Conservation (phyloP, 768 basidiomycete species). For the Holtermannia corniformis region DNA sequence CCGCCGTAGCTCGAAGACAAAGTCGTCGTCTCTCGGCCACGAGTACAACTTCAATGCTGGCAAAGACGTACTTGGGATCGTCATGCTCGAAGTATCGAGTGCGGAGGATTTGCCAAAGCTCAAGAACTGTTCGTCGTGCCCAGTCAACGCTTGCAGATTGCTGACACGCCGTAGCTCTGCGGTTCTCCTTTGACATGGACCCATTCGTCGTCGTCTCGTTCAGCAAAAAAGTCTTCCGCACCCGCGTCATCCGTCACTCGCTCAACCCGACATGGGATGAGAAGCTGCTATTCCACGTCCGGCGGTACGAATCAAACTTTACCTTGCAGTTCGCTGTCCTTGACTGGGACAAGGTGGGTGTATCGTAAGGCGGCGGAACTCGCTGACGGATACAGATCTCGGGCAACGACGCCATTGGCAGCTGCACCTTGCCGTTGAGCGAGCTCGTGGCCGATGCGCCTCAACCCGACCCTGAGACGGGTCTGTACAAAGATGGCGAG, state of each 20-base stretch:
- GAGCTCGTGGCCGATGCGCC: slow-evolving; percentile 61
- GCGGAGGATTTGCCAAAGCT: slow-evolving; percentile 76
- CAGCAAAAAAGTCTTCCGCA: slow-evolving; percentile 93
- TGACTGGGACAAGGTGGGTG: slow-evolving; percentile 81
- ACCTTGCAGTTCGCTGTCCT: slow-evolving; percentile 71
- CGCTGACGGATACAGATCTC: slow-evolving; percentile 23
- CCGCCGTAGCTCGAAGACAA: neutral
- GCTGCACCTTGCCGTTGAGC: slow-evolving; percentile 59
- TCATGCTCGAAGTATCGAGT: slow-evolving; percentile 80
- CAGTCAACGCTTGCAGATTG: neutral
- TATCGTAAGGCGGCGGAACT: neutral
- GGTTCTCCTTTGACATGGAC: slow-evolving; percentile 67
- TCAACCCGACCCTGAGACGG: slow-evolving; percentile 50
- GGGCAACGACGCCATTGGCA: slow-evolving; percentile 77
- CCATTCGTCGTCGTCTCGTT: slow-evolving; percentile 94
- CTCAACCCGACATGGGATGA: slow-evolving; percentile 88
- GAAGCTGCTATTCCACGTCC: slow-evolving; percentile 89
- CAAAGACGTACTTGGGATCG: slow-evolving; percentile 85
- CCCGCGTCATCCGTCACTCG: slow-evolving; percentile 43
- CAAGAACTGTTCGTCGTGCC: slow-evolving; percentile 64
- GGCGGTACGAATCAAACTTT: slow-evolving; percentile 71
- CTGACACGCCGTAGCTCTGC: slow-evolving; percentile 25
- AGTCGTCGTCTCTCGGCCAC: neutral
- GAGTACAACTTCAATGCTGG: slow-evolving; percentile 50
- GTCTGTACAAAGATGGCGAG: slow-evolving; percentile 50